phyloP scores from a whole-genome alignment of 1,284 basidiomycete genomes.

The Leccinum discolor region DNA sequence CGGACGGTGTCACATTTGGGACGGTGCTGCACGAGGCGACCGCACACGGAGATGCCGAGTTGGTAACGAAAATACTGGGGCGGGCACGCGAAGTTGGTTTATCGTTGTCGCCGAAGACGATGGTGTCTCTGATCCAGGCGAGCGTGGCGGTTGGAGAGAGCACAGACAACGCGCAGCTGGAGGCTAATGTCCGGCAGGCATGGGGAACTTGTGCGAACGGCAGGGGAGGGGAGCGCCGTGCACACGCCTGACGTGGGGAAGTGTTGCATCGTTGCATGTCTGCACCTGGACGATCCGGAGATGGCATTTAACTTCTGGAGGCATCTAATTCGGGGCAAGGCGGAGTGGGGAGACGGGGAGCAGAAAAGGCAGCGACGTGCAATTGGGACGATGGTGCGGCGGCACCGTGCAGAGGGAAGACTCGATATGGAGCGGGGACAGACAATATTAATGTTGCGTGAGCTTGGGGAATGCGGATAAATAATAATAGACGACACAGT shows the following conservation, averaged over 20 bases:
- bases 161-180: constrained; percentile 26
- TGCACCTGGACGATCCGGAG: constrained; percentile 46
- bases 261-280: constrained; percentile 49
- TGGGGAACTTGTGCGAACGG: constrained; percentile 43
- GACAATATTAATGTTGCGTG: constrained; percentile 45
- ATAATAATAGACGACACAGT: not conserved
- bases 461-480: constrained; percentile 19
- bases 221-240: constrained; percentile 36
- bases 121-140: constrained; percentile 49
- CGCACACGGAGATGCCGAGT: constrained; percentile 40
- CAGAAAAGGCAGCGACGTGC: constrained; percentile 42
- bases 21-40: constrained; percentile 61
- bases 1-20: constrained; percentile 56
- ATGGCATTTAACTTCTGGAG: constrained; percentile 66
- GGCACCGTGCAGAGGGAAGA: constrained; percentile 31
- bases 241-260: constrained; percentile 49
- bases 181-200: constrained; percentile 41
- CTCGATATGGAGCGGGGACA: constrained; percentile 28
- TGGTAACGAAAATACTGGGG: constrained; percentile 45
- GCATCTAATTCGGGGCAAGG: constrained; percentile 43
- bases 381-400: constrained; percentile 38
- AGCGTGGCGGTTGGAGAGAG: constrained; percentile 33
- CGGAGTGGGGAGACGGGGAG: constrained; percentile 49
- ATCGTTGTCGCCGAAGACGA: constrained; percentile 46
- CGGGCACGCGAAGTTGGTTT: constrained; percentile 37